These are phyloP conservation scores for Lodderomyces metapsilosis DNA, from an alignment of 1,139 yeast species.

Conservation along the genomic window DNA sequence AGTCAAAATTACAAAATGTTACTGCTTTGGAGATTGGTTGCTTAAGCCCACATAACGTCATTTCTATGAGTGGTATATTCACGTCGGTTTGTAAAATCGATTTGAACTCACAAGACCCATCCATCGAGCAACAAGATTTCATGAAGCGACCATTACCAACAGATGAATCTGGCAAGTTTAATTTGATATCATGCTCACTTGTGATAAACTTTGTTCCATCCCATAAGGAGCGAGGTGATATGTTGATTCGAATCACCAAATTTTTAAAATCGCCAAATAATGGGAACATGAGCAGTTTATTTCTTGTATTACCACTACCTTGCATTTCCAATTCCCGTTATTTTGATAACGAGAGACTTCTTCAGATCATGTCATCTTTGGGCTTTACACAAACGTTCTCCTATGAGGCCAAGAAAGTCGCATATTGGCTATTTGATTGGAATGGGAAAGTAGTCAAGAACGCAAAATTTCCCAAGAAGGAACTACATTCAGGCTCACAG, in stretches of 20 bases:
- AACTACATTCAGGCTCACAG: slow-evolving; percentile 49
- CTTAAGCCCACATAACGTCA: slow-evolving; percentile 62
- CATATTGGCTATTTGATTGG: slow-evolving; percentile 69
- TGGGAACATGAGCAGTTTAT: slow-evolving; percentile 39
- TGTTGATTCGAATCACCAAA: slow-evolving; percentile 60
- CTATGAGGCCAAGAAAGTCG: slow-evolving; percentile 71
- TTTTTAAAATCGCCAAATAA: slow-evolving; percentile 47
- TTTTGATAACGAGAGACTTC: slow-evolving; percentile 46
- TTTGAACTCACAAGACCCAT: slow-evolving; percentile 73
- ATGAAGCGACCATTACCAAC: slow-evolving; percentile 71
- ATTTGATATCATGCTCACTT: slow-evolving; percentile 75
- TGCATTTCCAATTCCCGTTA: slow-evolving; percentile 83
- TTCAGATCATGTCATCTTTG: slow-evolving; percentile 50
- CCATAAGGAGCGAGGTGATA: slow-evolving; percentile 67
- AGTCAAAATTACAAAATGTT: slow-evolving; percentile 14
- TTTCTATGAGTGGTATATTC: slow-evolving; percentile 58
- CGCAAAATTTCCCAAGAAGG: slow-evolving; percentile 36
- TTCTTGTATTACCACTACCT: slow-evolving; percentile 85
- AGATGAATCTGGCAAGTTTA: slow-evolving; percentile 45
- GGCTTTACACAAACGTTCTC: slow-evolving; percentile 54
- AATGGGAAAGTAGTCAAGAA: slow-evolving; percentile 22
- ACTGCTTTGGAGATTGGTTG: slow-evolving; percentile 82
- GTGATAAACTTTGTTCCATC: slow-evolving; percentile 88
- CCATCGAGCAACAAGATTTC: slow-evolving; percentile 75
- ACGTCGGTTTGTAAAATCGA: slow-evolving; percentile 63